Conservation (phyloP, 306 rosid species). For the Cyclanthera cordifolia region DNA sequence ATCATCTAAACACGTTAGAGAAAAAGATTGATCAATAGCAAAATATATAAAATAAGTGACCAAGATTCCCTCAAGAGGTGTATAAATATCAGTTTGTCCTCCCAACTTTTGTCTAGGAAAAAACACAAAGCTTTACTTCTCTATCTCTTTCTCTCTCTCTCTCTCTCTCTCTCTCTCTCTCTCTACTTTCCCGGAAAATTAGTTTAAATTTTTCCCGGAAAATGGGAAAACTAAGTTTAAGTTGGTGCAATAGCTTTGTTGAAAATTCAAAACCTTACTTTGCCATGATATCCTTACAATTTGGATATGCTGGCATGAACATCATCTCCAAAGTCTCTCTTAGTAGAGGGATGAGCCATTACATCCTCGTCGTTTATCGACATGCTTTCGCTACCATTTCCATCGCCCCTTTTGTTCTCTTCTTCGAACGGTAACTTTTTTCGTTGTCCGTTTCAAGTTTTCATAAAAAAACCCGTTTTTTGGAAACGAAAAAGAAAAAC, state of each 20-base stretch:
- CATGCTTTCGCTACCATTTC: slow-evolving; percentile 69
- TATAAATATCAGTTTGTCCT: not conserved
- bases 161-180: not conserved
- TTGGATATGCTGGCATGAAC: slow-evolving; percentile 87
- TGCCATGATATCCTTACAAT: slow-evolving; percentile 77
- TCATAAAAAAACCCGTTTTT: too few relatives aligned
- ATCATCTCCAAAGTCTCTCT: slow-evolving; percentile 71
- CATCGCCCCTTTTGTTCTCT: slow-evolving; percentile 62
- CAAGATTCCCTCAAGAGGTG: not conserved
- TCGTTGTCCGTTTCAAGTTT: not conserved
- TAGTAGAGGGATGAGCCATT: slow-evolving; percentile 83
- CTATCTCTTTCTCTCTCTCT: too few relatives aligned
- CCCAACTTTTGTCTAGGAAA: not conserved
- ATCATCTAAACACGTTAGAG: too few relatives aligned
- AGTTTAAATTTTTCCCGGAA: not conserved
- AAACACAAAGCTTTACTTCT: not conserved
- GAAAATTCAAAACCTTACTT: slow-evolving; percentile 58
- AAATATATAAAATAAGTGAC: not conserved
- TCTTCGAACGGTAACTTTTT: slow-evolving; percentile 51
- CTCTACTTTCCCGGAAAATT: slow-evolving; percentile 10
- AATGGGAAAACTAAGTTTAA: slow-evolving; percentile 28
- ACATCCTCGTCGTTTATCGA: slow-evolving; percentile 83
- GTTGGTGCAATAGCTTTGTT: slow-evolving; percentile 27
- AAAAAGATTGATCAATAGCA: not conserved
- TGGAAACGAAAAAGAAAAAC: too few relatives aligned